phyloP scores from a whole-genome alignment of 768 basidiomycete genomes.

The Tremella fuciformis region DNA sequence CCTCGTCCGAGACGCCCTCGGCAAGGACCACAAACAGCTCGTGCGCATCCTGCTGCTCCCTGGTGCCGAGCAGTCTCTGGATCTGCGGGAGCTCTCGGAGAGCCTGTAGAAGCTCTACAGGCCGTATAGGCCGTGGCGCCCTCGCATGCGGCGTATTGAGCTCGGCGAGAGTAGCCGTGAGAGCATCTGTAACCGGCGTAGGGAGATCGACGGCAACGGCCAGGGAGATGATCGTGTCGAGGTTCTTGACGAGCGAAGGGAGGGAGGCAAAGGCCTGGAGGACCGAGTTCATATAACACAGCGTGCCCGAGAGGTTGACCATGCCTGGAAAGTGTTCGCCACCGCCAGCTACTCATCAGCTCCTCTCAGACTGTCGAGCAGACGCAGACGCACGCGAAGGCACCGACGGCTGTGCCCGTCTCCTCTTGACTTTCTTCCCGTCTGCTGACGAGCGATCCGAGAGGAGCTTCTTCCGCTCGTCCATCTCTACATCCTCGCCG shows the following conservation, averaged over 20 bases:
- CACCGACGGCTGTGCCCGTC: neutral
- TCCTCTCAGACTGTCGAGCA: neutral
- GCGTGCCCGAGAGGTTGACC: conserved; percentile 91
- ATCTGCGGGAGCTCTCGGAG: conserved; percentile 58
- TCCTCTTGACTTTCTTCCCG: conserved; percentile 31
- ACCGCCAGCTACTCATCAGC: conserved; percentile 8
- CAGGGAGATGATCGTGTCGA: conserved; percentile 69
- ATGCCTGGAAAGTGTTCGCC: conserved; percentile 71
- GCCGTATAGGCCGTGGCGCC: conserved; percentile 65
- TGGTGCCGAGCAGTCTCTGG: conserved; percentile 63
- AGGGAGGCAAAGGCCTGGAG: conserved; percentile 91
- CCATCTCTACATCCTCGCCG: conserved; percentile 7
- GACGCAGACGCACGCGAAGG: neutral
- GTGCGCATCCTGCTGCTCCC: conserved; percentile 97
- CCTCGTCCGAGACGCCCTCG: conserved; percentile 82
- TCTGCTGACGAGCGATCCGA: conserved; percentile 10
- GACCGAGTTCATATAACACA: conserved; percentile 97
- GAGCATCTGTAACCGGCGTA: conserved; percentile 79
- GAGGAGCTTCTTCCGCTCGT: conserved; percentile 6
- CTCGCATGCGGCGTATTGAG: conserved; percentile 51
- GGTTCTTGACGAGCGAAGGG: conserved; percentile 72
- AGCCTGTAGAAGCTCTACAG: conserved; percentile 67
- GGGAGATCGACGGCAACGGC: conserved; percentile 78
- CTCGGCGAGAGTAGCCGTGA: conserved; percentile 55
- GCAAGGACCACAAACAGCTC: conserved; percentile 94